Percentiles rank a stretch among this genome's conserved stretches.
These are phyloP conservation scores for Geosiphon pyriformis DNA, from an alignment of 192 early-diverging fungal species.

Conservation along the genomic window DNA sequence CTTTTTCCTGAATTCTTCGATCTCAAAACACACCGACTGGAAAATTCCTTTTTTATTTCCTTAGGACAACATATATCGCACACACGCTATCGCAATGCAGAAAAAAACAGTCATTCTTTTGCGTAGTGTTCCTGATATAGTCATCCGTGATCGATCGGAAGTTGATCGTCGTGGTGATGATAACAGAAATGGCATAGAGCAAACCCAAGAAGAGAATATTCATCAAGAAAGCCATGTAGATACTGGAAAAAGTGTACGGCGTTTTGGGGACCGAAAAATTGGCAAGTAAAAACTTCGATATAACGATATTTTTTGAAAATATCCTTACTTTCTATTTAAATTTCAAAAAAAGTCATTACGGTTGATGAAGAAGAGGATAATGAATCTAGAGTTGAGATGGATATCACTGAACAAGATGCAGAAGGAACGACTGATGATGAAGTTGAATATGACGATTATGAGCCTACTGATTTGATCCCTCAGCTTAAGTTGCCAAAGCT, in stretches of 20 bases:
- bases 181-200: slow-evolving; percentile 45
- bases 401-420: slow-evolving; percentile 26
- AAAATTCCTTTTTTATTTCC: slow-evolving; percentile 9
- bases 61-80: slow-evolving; percentile 80
- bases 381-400: not conserved
- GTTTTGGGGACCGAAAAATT: not conserved
- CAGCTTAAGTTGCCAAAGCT: slow-evolving; percentile 16
- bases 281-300: not conserved
- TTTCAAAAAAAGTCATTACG: not conserved
- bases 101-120: slow-evolving; percentile 69
- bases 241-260: not conserved
- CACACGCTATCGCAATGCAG: slow-evolving; percentile 77
- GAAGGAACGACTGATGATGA: slow-evolving; percentile 30
- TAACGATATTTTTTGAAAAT: not conserved
- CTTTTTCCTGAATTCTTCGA: not conserved
- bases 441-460: slow-evolving; percentile 19
- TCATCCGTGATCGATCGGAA: slow-evolving; percentile 56
- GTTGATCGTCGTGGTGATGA: slow-evolving; percentile 54
- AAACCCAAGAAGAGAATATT: not conserved
- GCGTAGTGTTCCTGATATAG: slow-evolving; percentile 78
- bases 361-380: not conserved
- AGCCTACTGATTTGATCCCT: slow-evolving; percentile 8
- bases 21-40: not conserved
- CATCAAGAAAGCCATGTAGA: slow-evolving; percentile 23
- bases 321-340: not conserved